Evolutionary conservation across 2,329 filamentous ascomycete species (phyloP), one percentile per base, ranked within the genome.

Genomic region (Monilinia fructicola): DNA sequence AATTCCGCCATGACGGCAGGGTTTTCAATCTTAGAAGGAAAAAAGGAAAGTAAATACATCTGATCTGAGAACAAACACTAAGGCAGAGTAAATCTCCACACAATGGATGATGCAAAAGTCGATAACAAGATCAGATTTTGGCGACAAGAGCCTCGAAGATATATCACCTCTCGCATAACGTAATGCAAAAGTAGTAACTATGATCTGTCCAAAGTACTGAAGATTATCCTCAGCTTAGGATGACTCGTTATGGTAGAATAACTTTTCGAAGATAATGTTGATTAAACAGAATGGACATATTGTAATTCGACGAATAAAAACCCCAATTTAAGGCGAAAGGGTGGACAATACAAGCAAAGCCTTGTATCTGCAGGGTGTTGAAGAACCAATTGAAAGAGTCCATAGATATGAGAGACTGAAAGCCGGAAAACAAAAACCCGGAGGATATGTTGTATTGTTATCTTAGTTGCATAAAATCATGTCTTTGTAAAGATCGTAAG

Each of bases 131-230:
- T 69, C 70, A 69, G 68, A 68, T 67, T 71, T 67, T 59, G 67
- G 61, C 65, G 68, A 61, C 31, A 60, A 71, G 59, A 69, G 70
- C 70, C 69, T 67, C 70, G 12, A 67, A 68, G 65, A 69, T 63
- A 71, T 65, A 68, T 63, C 69, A 69, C 71, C 62, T n/a, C 58
- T 61, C 58, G 58, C 64, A 68, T 69, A 71, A 70, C 68, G 60
- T 61, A 70, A 69, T 72, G 81, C 82, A 84, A 84, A 84, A 84
- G 80, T 78, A 80, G 80, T 85, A 85, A 85, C 77, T 81, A 85
- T 85, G 78, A 84, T 82, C 80, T 85, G 82, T 86, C 84, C 84
- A 86, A 86, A 81, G 79, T 81, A 80, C 82, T 79, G 79, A 75
- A 79, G 79, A 80, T 79, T 77, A 78, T 77, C 75, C 76, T 77